phyloP scores from a whole-genome alignment of 345 rosid species.

The Turnera subulata region DNA sequence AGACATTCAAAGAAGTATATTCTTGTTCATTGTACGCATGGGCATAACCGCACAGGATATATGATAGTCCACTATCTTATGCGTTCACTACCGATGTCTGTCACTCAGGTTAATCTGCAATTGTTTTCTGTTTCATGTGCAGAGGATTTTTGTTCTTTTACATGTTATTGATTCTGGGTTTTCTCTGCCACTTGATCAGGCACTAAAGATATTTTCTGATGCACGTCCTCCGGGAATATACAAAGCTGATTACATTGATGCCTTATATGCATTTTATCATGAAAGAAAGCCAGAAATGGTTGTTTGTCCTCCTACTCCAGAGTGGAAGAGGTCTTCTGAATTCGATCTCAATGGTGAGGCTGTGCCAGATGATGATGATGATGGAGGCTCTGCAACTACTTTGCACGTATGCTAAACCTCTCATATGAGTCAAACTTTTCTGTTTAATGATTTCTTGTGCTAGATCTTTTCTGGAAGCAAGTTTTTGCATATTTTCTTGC shows the following conservation, averaged over 20 bases:
- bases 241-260: conserved; percentile 84
- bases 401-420: conserved; percentile 32
- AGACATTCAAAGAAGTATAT: conserved; percentile 74
- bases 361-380: conserved; percentile 61
- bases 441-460: too few species aligned
- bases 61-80: conserved; percentile 93
- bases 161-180: background rate
- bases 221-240: conserved; percentile 99
- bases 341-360: conserved; percentile 99
- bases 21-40: conserved; percentile 98
- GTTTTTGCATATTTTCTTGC: too few species aligned
- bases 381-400: conserved; percentile 46
- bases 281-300: conserved; percentile 75
- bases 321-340: conserved; percentile 93
- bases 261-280: conserved; percentile 80
- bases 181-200: conserved; percentile 43
- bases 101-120: conserved; percentile 57
- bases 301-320: conserved; percentile 81
- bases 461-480: too few species aligned
- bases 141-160: conserved; percentile 4
- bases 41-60: conserved; percentile 95
- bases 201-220: conserved; percentile 67
- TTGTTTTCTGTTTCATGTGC: background rate
- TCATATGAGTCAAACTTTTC: too few species aligned
- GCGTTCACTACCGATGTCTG: conserved; percentile 76